Evolutionary conservation across 352 stramenopile species (phyloP), one percentile per base, ranked within the genome.

Genomic region (Phytophthora lateralis): DNA sequence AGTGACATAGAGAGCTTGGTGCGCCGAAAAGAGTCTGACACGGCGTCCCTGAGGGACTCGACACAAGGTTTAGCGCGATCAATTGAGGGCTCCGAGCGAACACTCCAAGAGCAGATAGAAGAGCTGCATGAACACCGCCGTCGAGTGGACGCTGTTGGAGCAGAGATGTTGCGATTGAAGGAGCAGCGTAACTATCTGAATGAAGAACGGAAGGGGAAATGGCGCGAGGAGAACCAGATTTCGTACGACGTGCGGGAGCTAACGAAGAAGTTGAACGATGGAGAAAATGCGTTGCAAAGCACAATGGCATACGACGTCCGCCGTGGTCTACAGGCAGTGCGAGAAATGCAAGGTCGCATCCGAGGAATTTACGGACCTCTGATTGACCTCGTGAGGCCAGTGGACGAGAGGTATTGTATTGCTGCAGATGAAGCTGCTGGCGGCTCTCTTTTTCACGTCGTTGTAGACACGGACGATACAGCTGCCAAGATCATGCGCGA

Each of bases 391-490:
- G 89, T 99, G 35, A 78, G 81, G 51, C 88, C 87, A 26, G 72
- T 86, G 0, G 87, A 93, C 27, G 82, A 96, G 27, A 83, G 88
- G 26, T 99, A 99, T 66, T 96, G 91, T 53, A 98, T 90, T 12
- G 97, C 96, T 26, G 81, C 98, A 1, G 97, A 99, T 68, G 95
- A 98, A 53, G 96, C 97, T 35, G 97, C 97, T 4, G 95, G 97
- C 8, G 97, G 95, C 30, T 84, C 88, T 39, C 86, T 99, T 20
- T 99, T 99, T 74, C 96, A 99, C 68, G 95, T 99, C 14, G 96
- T 99, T 47, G 98, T 99, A 18, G 97, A 99, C 73, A 98, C 90
- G 3, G 97, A 99, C 66, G 95, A 97, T 44, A 99, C 97, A 14
- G 97, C 97, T 2, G 85, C 96, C 11, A 64, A 80, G 29, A 88